Evolutionary conservation across 306 rosid genomes (phyloP).

Genomic region (Pterocarpus macrocarpus): DNA sequence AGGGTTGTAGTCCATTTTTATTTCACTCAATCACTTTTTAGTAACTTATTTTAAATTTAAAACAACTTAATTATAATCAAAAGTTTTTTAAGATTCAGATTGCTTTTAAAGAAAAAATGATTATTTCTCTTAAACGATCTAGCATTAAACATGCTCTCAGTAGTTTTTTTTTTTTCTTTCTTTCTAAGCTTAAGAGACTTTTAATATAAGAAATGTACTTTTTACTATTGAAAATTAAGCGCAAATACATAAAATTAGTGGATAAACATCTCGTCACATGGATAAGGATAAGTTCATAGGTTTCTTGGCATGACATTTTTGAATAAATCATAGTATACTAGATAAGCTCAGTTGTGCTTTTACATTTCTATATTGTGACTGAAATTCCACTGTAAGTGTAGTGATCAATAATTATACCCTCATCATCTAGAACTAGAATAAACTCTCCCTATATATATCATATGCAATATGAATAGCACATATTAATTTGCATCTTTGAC

Average conservation of each 20-base stretch:
- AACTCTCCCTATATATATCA: neutral
- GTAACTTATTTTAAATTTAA: no score
- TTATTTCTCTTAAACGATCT: no score
- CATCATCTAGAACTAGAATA: neutral
- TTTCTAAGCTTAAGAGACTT: no score
- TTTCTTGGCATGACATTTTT: conserved; percentile 21
- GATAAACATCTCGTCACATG: conserved; percentile 14
- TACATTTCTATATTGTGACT: neutral
- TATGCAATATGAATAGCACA: neutral
- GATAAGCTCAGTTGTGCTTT: neutral
- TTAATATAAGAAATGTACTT: no score
- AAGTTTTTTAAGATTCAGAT: no score
- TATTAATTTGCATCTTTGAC: neutral
- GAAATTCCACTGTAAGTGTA: neutral
- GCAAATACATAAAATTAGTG: neutral
- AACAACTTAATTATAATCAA: no score
- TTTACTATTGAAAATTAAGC: neutral
- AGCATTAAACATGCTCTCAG: no score
- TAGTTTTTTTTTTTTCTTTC: no score
- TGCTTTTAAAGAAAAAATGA: no score
- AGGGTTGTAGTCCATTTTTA: no score
- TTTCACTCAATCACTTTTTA: no score
- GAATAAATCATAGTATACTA: neutral
- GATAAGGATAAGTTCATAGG: conserved; percentile 31
- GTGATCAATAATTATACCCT: neutral